Conservation (phyloP, 2,329 filamentous ascomycete genomes). For the Epichloe aotearoae region DNA sequence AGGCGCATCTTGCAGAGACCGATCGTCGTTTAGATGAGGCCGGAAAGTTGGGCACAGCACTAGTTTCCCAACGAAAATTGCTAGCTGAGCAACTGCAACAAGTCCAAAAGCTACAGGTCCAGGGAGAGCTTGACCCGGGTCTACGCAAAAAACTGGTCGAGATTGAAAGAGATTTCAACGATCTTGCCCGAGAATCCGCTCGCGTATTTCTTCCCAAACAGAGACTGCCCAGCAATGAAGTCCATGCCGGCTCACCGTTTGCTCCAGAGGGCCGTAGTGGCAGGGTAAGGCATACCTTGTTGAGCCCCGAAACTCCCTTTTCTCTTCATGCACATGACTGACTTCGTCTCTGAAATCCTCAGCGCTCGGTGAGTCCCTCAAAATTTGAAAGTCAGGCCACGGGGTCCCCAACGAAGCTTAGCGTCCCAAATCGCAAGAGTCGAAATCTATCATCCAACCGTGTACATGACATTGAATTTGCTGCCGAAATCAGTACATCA, state of each 20-base stretch:
- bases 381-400: conserved; percentile 77
- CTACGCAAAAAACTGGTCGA: conserved; percentile 72
- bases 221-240: conserved; percentile 59
- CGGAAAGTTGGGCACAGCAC: conserved; percentile 72
- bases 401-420: conserved; percentile 79
- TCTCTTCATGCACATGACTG: background rate
- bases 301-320: background rate
- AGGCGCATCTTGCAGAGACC: conserved; percentile 86
- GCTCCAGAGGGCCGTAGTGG: conserved; percentile 37
- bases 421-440: conserved; percentile 73
- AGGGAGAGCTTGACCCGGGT: conserved; percentile 70
- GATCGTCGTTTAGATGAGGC: conserved; percentile 85
- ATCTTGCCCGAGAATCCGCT: conserved; percentile 80
- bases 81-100: conserved; percentile 72
- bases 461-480: conserved; percentile 93
- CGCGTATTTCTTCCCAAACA: conserved; percentile 80
- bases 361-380: conserved; percentile 59
- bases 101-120: conserved; percentile 63
- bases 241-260: conserved; percentile 36
- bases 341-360: conserved; percentile 8
- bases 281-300: conserved; percentile 33
- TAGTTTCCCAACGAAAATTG: conserved; percentile 77
- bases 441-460: conserved; percentile 81
- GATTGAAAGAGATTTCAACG: conserved; percentile 89
- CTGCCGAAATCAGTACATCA: conserved; percentile 94